Evolutionary conservation across 2,329 filamentous ascomycete genomes (phyloP).

Genomic region (Falciphora oryzae): DNA sequence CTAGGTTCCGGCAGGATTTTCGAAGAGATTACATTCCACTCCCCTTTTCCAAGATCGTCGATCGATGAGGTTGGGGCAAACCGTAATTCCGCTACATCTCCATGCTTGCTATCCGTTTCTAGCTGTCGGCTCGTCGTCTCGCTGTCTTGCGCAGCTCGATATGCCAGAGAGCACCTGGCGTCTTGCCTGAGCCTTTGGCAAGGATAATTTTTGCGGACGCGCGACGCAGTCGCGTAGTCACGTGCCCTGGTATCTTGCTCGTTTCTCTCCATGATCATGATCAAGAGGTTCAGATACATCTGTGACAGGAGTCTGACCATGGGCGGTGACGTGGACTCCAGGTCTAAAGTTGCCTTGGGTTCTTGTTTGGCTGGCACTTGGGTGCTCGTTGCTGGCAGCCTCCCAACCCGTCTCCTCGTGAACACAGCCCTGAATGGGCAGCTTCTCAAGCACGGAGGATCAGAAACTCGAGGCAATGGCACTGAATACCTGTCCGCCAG

Average conservation of each 20-base stretch:
- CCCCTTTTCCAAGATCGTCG: constrained; percentile 87
- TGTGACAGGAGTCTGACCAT: too few species aligned
- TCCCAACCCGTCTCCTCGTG: neutral
- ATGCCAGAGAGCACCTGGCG: neutral
- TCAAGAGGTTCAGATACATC: too few species aligned
- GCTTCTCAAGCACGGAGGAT: neutral
- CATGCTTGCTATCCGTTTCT: neutral
- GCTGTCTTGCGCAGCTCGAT: too few species aligned
- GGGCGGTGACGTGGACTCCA: too few species aligned
- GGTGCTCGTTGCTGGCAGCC: too few species aligned
- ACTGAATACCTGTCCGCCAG: neutral
- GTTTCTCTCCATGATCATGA: neutral
- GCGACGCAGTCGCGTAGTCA: neutral
- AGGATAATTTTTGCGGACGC: neutral
- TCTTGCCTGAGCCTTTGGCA: neutral
- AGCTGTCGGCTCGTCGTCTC: neutral
- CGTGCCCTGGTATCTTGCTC: neutral
- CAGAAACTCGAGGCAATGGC: too few species aligned
- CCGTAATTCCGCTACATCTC: constrained; percentile 48
- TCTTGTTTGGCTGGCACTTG: neutral
- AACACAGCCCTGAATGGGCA: neutral
- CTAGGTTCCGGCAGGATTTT: constrained; percentile 50
- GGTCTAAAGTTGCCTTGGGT: neutral
- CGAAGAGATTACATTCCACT: constrained; percentile 79
- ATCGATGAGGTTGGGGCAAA: constrained; percentile 86